A percentile compares a stretch with the other conserved stretches of the same genome.
Conservation (phyloP, 2,329 filamentous ascomycete genomes). For the Neodidymelliopsis sp. region DNA sequence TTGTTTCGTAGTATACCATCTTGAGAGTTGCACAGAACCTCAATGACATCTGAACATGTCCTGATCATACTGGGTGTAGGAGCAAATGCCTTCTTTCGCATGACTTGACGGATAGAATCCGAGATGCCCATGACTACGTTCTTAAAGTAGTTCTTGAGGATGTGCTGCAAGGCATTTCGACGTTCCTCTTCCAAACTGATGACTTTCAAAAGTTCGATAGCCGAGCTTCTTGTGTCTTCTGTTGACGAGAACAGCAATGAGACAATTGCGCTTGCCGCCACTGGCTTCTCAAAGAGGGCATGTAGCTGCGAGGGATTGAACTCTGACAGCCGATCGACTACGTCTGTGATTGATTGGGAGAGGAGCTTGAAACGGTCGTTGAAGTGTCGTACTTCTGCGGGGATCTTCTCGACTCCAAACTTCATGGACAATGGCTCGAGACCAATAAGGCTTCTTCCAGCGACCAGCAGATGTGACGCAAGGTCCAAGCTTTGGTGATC, state of each 20-base stretch:
- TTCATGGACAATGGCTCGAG: conserved; percentile 72
- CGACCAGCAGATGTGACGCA: conserved; percentile 76
- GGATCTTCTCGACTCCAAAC: conserved; percentile 49
- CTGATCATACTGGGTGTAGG: conserved; percentile 68
- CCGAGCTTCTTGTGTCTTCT: conserved; percentile 77
- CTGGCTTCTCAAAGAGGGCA: conserved; percentile 70
- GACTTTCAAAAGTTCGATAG: conserved; percentile 82
- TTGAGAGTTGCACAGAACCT: conserved; percentile 69
- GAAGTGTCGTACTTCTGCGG: conserved; percentile 72
- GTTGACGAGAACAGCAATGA: conserved; percentile 83
- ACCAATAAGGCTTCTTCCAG: conserved; percentile 73
- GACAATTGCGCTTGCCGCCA: conserved; percentile 76
- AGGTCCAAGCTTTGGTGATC: conserved; percentile 72
- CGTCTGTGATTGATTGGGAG: conserved; percentile 70
- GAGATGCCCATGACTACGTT: conserved; percentile 65
- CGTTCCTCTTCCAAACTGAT: conserved; percentile 74
- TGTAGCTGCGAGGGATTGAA: conserved; percentile 75
- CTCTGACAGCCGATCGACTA: conserved; percentile 80
- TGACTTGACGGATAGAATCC: conserved; percentile 63
- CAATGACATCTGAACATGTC: conserved; percentile 67
- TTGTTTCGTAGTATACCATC: conserved; percentile 67
- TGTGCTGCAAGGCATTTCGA: conserved; percentile 66
- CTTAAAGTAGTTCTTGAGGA: conserved; percentile 64
- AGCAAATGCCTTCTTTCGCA: conserved; percentile 64
- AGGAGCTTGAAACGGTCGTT: conserved; percentile 74